Evolutionary conservation across 2,329 filamentous ascomycete genomes (phyloP), one percentile per base, ranked within the genome.

Genomic region (Ceratocystis cacaofunesta): DNA sequence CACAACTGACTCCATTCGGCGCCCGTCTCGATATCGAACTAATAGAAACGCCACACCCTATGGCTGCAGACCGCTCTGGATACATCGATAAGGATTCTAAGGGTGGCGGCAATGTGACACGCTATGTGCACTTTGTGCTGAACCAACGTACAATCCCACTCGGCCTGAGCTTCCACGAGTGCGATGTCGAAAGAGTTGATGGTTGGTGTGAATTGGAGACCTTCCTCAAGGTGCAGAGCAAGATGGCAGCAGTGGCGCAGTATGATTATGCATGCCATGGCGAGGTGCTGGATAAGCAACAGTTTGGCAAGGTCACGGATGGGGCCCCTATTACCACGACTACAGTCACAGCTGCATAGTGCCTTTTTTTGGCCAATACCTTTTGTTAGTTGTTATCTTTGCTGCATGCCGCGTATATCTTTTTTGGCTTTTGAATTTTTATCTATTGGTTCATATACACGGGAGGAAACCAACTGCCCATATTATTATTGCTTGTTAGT

Each of bases 201-300:
- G 88, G 88, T 0, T 91, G 88, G 87, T 91, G 88, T 72, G 87
- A 90, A 71, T 73, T 91, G 61, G 78, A 79, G 2, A 85, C 85
- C 0, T 90, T 91, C 70, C 71, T 91, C 55, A 73, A 81, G 68
- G 77, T 85, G 4, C 84, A 87, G 75, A 78, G 83, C 67, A 76
- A 75, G 68, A 85, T 85, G 78, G 73, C 82, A 44, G 78, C 76
- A 19, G 75, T 79, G 68, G 85, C 86, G 2, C 74, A 82, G 70
- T 90, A 82, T 70, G 81, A 88, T 17, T 80, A 82, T 71, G 80
- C 85, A 46, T 92, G 88, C 71, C 85, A 83, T 72, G 87, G 82
- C 0, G 77, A 86, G 8, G 76, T 75, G 36, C 0, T 41, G 46
- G 67, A 71, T 1, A 66, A 69, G 3, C 67, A 72, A n/a, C 70